Base-by-base conservation (phyloP, 1,284 basidiomycete species). In the Ganoderma lucidum region DNA sequence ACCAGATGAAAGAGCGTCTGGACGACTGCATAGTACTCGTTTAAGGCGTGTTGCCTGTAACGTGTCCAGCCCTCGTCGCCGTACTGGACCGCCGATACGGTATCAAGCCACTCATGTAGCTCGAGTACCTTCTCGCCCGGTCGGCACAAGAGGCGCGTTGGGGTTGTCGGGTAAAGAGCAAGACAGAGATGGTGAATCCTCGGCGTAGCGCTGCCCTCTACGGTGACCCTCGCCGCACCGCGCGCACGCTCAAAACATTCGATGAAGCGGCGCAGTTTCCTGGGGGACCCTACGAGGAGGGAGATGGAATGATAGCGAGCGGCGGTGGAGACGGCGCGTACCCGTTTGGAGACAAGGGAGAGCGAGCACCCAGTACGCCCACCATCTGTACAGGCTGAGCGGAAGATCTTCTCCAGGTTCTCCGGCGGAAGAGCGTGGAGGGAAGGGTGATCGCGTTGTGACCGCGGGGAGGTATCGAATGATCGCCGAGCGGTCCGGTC, bases 171-270 rank as follows among this genome's bases (percentile, higher is more conserved):
- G 15, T 62, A 66, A 19, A 62, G 45, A 39, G n/a, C 4, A 12
- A 69, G 37, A 56, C 68, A 69, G 35, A 69, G 64, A 30, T 69
- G 68, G 28, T 61, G 55, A 15, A 69, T 56, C n/a, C 61, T 58
- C 28, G 61, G 68, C 4, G 32, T 23, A 6, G 39, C 35, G 9
- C 32, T 23, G 41, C 45, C 23, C n/a, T 69, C 45, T n/a, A 9
- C n/a, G 45, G 23, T 23, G 23, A n/a, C 17, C 14, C 15, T 15
- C 28, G 68, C 68, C n/a, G 59, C 56, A 14, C 10, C 17, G 3
- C 55, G 59, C 23, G 64, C 55, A 10, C 15, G n/a, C 2, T 42
- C 35, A n/a, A 63, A 51, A 19, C 61, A 62, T 4, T 53, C 39
- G 14, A 55, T 30, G 42, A 69, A 69, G 28, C 37, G 56, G 17